Percentiles rank a stretch among this genome's conserved stretches.
phyloP scores from a whole-genome alignment of 805 yeast genomes.

The Suhomyces kilbournensis region DNA sequence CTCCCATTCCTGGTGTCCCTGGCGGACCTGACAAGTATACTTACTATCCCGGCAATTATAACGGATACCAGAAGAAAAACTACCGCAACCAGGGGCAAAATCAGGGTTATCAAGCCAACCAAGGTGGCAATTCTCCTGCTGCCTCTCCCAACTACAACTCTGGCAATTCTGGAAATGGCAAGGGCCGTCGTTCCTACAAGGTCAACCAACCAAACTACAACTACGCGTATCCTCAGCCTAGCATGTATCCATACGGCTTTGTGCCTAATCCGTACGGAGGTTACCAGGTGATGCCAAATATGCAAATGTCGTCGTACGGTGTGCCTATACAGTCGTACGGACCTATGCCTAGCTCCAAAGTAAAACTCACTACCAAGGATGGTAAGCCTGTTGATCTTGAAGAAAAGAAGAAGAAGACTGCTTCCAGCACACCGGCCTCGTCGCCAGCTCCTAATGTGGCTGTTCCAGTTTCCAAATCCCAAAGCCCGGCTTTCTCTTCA shows the following conservation, averaged over 20 bases:
- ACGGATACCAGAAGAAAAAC: constrained; percentile 14
- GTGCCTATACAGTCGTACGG: constrained; percentile 9
- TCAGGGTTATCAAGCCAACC: not conserved
- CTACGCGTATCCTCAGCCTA: constrained; percentile 21
- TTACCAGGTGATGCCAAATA: constrained; percentile 19
- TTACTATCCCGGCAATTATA: constrained; percentile 8
- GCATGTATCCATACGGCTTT: constrained; percentile 28
- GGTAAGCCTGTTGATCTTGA: constrained; percentile 43
- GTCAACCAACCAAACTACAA: constrained; percentile 18
- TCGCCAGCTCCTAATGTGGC: constrained; percentile 25
- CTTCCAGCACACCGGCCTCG: constrained; percentile 26
- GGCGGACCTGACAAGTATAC: constrained; percentile 4
- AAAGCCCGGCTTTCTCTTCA: constrained; percentile 8
- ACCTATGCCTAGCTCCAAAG: constrained; percentile 19
- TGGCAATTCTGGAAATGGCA: constrained; percentile 6
- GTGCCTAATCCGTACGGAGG: constrained; percentile 23
- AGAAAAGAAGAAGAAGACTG: constrained; percentile 32
- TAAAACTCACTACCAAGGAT: constrained; percentile 41
- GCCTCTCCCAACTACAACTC: not conserved
- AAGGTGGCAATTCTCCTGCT: not conserved
- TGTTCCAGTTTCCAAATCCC: constrained; percentile 9
- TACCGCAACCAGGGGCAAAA: constrained; percentile 2
- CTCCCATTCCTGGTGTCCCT: not conserved
- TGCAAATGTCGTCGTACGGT: constrained; percentile 7
- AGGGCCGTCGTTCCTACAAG: constrained; percentile 9